Evolutionary conservation across 2,329 filamentous ascomycete species (phyloP).

Genomic region (Penicillium griseofulvum): DNA sequence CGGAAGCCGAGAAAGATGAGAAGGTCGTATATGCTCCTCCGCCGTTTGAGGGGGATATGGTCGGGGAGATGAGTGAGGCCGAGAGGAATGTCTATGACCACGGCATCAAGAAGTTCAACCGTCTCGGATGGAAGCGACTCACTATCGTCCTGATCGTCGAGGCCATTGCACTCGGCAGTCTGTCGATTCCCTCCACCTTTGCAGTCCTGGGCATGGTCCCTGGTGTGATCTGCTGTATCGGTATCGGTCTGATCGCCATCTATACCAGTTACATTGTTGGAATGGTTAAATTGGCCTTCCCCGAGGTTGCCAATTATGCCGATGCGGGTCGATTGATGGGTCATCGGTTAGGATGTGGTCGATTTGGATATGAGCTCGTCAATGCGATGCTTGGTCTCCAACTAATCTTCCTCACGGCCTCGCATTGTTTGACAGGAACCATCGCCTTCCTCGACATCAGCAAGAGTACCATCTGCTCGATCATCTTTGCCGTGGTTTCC

Average conservation of each 20-base stretch:
- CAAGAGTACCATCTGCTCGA: constrained; percentile 37
- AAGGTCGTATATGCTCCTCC: constrained; percentile 9
- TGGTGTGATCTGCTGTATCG: constrained; percentile 44
- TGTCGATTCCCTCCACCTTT: constrained; percentile 46
- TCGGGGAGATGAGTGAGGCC: constrained; percentile 14
- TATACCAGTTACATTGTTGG: constrained; percentile 44
- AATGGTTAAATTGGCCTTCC: constrained; percentile 36
- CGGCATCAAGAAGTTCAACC: constrained; percentile 14
- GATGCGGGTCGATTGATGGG: constrained; percentile 45
- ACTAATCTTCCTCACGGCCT: constrained; percentile 44
- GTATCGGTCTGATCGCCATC: constrained; percentile 38
- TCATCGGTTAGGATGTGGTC: constrained; percentile 41
- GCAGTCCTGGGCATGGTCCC: constrained; percentile 46
- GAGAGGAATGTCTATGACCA: constrained; percentile 12
- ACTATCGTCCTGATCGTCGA: constrained; percentile 50
- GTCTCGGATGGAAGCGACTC: constrained; percentile 50
- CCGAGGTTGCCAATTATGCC: constrained; percentile 43
- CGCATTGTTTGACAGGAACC: constrained; percentile 47
- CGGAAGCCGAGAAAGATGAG: constrained; percentile 11
- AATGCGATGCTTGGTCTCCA: constrained; percentile 44
- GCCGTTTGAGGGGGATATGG: constrained; percentile 9
- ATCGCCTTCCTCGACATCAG: constrained; percentile 46
- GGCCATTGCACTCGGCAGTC: constrained; percentile 48
- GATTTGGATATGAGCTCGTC: constrained; percentile 42
- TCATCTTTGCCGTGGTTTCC: constrained; percentile 43